A percentile compares a stretch with the other conserved stretches of the same genome.
Evolutionary conservation across 345 rosid species (phyloP).

Genomic region (Mercurialis annua): DNA sequence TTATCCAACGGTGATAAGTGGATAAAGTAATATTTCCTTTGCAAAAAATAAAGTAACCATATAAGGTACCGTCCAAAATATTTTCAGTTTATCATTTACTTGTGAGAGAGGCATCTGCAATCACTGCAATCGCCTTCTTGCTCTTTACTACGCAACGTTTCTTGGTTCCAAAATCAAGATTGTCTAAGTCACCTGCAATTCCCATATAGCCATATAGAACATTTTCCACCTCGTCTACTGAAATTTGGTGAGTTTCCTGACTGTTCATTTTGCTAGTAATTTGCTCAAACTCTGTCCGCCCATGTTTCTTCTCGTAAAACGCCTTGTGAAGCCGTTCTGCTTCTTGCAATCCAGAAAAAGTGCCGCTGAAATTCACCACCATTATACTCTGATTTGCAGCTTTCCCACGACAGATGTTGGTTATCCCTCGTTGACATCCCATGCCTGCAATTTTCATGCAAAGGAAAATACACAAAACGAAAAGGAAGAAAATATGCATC

Average conservation of each 20-base stretch:
- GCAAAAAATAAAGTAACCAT: too few relatives aligned
- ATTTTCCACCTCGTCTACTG: constrained; percentile 17
- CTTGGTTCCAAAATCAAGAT: constrained; percentile 39
- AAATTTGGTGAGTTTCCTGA: not conserved
- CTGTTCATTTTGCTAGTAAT: constrained; percentile 1
- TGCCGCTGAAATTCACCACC: constrained; percentile 43
- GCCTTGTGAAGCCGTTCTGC: constrained; percentile 45
- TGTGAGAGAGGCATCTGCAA: constrained; percentile 16
- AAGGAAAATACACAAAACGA: constrained; percentile 9
- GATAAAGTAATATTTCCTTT: too few relatives aligned
- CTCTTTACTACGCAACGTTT: constrained; percentile 39
- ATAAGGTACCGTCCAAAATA: not conserved
- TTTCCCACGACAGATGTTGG: constrained; percentile 40
- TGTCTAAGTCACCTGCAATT: constrained; percentile 43
- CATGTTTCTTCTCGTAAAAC: constrained; percentile 33
- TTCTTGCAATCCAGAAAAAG: constrained; percentile 40
- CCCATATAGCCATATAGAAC: constrained; percentile 49
- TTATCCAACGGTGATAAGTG: too few relatives aligned
- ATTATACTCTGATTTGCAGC: constrained; percentile 46
- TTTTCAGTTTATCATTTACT: not conserved
- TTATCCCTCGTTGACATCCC: constrained; percentile 33
- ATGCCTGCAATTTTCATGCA: constrained; percentile 27
- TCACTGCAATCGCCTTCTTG: constrained; percentile 40
- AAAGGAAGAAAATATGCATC: not conserved
- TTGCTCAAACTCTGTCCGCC: constrained; percentile 37